Conservation (phyloP, 106 monocot species). For the Platanthera zijinensis region DNA sequence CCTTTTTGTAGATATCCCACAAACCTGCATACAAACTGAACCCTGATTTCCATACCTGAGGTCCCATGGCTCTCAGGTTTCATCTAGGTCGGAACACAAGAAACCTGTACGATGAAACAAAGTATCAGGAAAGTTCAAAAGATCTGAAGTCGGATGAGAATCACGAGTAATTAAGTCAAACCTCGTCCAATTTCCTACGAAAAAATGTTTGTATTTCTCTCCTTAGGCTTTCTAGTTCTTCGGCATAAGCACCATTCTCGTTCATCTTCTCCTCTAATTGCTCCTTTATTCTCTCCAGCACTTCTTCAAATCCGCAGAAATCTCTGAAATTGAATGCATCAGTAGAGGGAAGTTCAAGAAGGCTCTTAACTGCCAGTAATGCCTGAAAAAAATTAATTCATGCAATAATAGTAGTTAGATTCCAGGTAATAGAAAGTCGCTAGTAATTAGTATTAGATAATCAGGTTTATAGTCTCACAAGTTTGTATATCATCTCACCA, state of each 20-base stretch:
- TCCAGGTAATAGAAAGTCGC: background rate
- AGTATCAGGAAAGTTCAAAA: background rate
- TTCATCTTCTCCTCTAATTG: conserved; percentile 35
- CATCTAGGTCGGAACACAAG: conserved; percentile 23
- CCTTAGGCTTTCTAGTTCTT: conserved; percentile 55
- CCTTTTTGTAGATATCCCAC: background rate
- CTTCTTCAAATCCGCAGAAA: too few relatives aligned
- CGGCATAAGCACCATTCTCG: conserved; percentile 49
- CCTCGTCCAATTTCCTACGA: conserved; percentile 55
- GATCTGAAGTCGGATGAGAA: too few relatives aligned
- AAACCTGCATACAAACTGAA: background rate
- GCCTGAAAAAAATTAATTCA: conserved; percentile 36
- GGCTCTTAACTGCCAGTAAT: conserved; percentile 59
- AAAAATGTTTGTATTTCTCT: conserved; percentile 53
- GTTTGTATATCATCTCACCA: conserved; percentile 49
- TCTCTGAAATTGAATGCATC: too few relatives aligned
- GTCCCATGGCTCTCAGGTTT: background rate
- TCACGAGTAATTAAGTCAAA: background rate
- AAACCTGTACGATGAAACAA: conserved; percentile 6
- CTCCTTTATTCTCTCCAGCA: too few relatives aligned
- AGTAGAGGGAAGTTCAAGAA: conserved; percentile 45
- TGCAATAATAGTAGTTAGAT: background rate
- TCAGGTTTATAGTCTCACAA: background rate
- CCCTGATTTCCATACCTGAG: background rate
- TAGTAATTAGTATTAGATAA: background rate